phyloP scores from a whole-genome alignment of 2,329 filamentous ascomycete species.

The Colletotrichum caudatum region DNA sequence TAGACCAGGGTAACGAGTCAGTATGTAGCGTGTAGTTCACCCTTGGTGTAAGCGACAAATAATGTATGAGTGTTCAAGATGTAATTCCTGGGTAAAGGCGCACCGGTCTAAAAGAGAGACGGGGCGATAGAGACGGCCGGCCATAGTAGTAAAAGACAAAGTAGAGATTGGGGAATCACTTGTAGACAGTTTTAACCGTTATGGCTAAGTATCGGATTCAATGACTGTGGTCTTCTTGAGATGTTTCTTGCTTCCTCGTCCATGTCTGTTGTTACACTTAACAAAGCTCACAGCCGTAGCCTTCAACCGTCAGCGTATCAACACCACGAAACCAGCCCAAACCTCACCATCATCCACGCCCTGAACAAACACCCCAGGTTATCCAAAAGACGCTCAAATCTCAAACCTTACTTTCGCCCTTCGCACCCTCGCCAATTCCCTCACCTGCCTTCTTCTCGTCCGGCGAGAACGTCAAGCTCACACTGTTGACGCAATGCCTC shows the following conservation, averaged over 20 bases:
- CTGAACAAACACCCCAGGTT: not conserved
- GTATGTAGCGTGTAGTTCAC: not conserved
- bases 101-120: not conserved
- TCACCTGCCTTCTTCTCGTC: constrained; percentile 65
- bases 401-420: constrained; percentile 53
- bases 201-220: not conserved
- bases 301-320: not conserved
- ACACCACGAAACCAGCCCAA: not conserved
- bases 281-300: no score
- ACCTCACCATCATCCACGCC: not conserved
- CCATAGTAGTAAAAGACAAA: not conserved
- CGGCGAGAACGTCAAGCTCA: constrained; percentile 84
- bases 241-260: not conserved
- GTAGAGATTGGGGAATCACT: not conserved
- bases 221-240: not conserved
- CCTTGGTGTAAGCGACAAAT: not conserved
- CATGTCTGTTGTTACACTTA: not conserved
- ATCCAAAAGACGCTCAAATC: not conserved
- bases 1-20: not conserved
- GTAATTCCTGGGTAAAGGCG: not conserved
- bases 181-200: not conserved
- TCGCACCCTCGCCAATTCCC: constrained; percentile 47
- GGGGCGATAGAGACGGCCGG: not conserved
- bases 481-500: constrained; percentile 95
- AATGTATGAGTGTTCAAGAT: not conserved